Base-by-base conservation (phyloP, 2,329 filamentous ascomycete genomes). In the Myriosclerotinia curreyana region DNA sequence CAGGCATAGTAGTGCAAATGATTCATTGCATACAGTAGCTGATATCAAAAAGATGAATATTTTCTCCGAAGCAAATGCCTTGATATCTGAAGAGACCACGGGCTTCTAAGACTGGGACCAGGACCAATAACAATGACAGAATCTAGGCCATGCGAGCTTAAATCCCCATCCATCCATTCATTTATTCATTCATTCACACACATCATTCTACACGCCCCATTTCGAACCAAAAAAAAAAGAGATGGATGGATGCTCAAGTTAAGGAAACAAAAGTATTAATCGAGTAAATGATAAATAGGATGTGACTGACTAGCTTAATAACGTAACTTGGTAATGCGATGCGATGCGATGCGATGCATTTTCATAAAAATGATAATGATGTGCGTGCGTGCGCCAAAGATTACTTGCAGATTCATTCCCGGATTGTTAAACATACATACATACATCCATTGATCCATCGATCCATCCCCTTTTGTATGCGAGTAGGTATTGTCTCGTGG, bases 381-480 rank as follows among this genome's bases (percentile, higher is more conserved):
- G 38, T 20, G 20, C 28, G 15, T 46, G 38, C 53, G 14, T 11
- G 22, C 53, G 9, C 54, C 12, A n/a, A n/a, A 36, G 50, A 52
- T 31, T 36, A 17, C 28, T 8, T 48, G 9, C n/a, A 48, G 46
- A 48, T 22, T 46, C 28, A 34, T n/a, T 14, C 54, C 42, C 40
- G 12, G 22, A 58, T 46, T 36, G 46, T 48, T 34, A 22, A 48
- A 38, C 36, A 38, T 38, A 11, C 36, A 38, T 11, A 8, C 20
- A 48, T 48, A 5, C 20, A 22, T 36, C 15, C n/a, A n/a, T n/a
- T n/a, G n/a, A n/a, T n/a, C n/a, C n/a, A n/a, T n/a, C n/a, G n/a
- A n/a, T n/a, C n/a, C 55, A 48, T 48, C 55, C 55, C 25, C 28
- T 48, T 48, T 48, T 46, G 55, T 31, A 36, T 58, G 55, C 55